Conservation (phyloP, 208 protist genomes). For the Angomonas deanei region DNA sequence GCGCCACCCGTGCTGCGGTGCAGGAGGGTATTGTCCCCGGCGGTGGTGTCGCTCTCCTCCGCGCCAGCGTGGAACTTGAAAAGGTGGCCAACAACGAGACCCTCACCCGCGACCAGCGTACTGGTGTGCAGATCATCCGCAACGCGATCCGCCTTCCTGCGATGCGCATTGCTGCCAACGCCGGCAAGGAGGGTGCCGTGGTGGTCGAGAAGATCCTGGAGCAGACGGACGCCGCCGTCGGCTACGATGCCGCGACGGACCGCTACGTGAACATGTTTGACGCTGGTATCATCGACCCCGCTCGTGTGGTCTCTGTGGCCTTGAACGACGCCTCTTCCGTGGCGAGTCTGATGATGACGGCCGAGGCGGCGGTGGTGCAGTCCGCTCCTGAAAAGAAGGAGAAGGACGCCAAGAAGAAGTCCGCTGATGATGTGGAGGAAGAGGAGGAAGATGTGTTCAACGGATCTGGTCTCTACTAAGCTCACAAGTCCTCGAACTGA, state of each 20-base stretch:
- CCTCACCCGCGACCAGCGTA: conserved; percentile 90
- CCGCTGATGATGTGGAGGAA: conserved; percentile 65
- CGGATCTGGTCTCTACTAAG: not conserved
- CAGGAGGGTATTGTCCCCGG: conserved; percentile 99
- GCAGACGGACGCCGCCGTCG: conserved; percentile 56
- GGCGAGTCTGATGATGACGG: conserved; percentile 98
- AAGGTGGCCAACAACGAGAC: conserved; percentile 44
- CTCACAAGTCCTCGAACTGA: not conserved
- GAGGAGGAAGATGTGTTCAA: conserved; percentile 34
- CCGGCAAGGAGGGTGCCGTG: conserved; percentile 96
- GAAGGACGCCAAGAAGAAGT: conserved; percentile 27
- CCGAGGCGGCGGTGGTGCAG: conserved; percentile 90
- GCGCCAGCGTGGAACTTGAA: conserved; percentile 76
- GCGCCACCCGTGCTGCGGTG: conserved; percentile 97
- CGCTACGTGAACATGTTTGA: conserved; percentile 98
- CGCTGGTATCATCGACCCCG: conserved; percentile 99
- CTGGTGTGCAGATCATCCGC: conserved; percentile 94
- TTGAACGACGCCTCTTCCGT: conserved; percentile 95
- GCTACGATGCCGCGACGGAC: conserved; percentile 94
- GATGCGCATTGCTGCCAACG: conserved; percentile 96
- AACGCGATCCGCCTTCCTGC: conserved; percentile 90
- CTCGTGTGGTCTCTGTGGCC: conserved; percentile 98
- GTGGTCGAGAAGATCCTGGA: conserved; percentile 97
- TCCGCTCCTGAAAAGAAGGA: conserved; percentile 33
- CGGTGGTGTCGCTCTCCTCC: conserved; percentile 96